These are phyloP conservation scores for Coemansia furcata DNA, from an alignment of 192 early-diverging fungal genomes.

Conservation along the genomic window DNA sequence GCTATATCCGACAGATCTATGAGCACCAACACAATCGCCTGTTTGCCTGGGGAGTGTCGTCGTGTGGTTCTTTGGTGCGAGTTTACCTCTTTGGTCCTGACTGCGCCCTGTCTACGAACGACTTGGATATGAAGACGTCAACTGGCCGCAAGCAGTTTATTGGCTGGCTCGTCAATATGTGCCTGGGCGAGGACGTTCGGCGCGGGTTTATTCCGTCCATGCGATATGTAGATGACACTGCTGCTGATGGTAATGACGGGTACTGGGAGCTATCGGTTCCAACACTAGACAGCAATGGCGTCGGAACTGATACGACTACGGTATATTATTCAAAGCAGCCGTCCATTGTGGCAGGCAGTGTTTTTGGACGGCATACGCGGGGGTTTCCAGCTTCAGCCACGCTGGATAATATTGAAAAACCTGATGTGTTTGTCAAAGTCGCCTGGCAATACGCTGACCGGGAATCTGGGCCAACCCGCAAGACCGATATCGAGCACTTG, in stretches of 20 bases:
- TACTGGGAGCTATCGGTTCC: conserved; percentile 1
- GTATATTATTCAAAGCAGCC: not conserved
- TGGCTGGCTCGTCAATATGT: too few relatives aligned
- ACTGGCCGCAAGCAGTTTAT: not conserved
- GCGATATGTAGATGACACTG: not conserved
- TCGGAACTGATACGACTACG: not conserved
- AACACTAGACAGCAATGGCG: not conserved
- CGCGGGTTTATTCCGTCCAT: not conserved
- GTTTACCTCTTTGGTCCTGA: not conserved
- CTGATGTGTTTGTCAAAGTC: not conserved
- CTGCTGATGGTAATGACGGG: too few relatives aligned
- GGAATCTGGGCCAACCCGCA: not conserved
- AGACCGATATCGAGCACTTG: too few relatives aligned
- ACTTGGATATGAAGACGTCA: not conserved
- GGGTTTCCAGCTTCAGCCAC: too few relatives aligned
- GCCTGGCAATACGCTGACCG: not conserved
- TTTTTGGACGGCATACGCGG: not conserved
- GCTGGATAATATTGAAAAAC: too few relatives aligned
- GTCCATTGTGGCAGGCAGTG: not conserved
- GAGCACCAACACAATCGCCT: too few relatives aligned
- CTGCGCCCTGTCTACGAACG: not conserved
- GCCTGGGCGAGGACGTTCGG: too few relatives aligned
- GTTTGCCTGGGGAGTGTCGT: too few relatives aligned
- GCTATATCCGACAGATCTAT: not conserved
- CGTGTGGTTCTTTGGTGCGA: too few relatives aligned